phyloP scores from a whole-genome alignment of 805 yeast species.

The Starmera quercuum region DNA sequence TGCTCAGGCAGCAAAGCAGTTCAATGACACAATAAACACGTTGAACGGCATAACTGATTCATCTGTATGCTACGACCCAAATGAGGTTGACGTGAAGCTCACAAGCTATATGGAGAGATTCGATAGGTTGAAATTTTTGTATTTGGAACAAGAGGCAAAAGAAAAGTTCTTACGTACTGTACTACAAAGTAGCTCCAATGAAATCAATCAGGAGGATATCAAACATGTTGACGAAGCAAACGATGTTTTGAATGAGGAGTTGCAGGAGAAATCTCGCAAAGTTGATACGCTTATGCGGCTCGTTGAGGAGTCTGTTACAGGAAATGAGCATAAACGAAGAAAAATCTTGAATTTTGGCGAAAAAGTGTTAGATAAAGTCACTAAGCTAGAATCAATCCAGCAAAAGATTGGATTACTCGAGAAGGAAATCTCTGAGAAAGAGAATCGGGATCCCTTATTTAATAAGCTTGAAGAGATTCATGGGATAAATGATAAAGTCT shows the following conservation, averaged over 20 bases:
- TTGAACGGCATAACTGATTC: too few species aligned
- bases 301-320: background rate
- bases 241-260: constrained; percentile 18
- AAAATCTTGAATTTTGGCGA: background rate
- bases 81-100: constrained; percentile 26
- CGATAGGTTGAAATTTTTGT: constrained; percentile 53
- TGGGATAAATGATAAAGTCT: constrained; percentile 21
- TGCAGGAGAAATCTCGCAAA: constrained; percentile 20
- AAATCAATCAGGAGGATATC: constrained; percentile 27
- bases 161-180: constrained; percentile 55
- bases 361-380: background rate
- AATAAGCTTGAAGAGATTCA: constrained; percentile 19
- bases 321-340: background rate
- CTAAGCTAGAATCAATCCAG: background rate
- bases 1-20: too few species aligned
- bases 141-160: constrained; percentile 65
- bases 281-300: constrained; percentile 6
- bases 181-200: constrained; percentile 24
- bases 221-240: constrained; percentile 20
- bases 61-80: constrained; percentile 21
- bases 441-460: constrained; percentile 9
- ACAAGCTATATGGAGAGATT: constrained; percentile 32
- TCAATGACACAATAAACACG: too few species aligned
- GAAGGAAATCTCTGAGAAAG: background rate
- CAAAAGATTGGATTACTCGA: background rate